phyloP scores from a whole-genome alignment of 345 rosid species.

The Salix koriyanagi region DNA sequence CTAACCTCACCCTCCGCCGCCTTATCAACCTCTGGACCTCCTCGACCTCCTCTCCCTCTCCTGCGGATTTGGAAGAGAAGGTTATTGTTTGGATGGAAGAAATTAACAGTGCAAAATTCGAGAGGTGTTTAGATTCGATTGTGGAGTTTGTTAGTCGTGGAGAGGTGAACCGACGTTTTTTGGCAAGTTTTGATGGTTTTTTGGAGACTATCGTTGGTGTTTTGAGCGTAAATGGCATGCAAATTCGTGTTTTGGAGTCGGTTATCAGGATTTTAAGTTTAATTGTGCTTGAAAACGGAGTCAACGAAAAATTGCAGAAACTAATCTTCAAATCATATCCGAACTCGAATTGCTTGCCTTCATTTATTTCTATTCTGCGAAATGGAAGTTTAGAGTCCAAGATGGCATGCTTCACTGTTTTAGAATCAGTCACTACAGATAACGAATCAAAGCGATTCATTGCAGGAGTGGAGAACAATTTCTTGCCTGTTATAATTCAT shows the following conservation, averaged over 20 bases:
- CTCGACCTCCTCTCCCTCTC: neutral
- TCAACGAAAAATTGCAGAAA: conserved; percentile 7
- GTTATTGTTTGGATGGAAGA: conserved; percentile 12
- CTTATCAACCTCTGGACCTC: conserved; percentile 19
- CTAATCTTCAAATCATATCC: neutral
- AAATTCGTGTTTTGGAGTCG: conserved; percentile 4
- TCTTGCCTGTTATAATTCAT: neutral
- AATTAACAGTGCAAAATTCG: neutral
- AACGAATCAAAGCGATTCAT: conserved; percentile 14
- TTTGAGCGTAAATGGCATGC: neutral
- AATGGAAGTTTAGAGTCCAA: conserved; percentile 8
- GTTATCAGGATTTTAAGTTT: conserved; percentile 10
- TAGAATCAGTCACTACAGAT: conserved; percentile 12
- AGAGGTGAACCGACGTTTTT: conserved; percentile 5
- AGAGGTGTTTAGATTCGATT: conserved; percentile 4
- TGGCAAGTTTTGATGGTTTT: conserved; percentile 8
- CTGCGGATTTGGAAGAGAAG: conserved; percentile 1
- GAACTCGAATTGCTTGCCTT: neutral
- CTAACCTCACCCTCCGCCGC: conserved; percentile 27
- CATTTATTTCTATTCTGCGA: neutral
- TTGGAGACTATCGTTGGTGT: conserved; percentile 11
- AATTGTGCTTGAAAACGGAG: conserved; percentile 13
- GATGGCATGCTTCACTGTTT: conserved; percentile 4
- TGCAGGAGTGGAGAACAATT: conserved; percentile 1
- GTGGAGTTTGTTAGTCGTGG: conserved; percentile 6